A percentile compares a stretch with the other conserved stretches of the same genome.
phyloP scores from a whole-genome alignment of 1,284 basidiomycete genomes.

The Trichosporon faecale region DNA sequence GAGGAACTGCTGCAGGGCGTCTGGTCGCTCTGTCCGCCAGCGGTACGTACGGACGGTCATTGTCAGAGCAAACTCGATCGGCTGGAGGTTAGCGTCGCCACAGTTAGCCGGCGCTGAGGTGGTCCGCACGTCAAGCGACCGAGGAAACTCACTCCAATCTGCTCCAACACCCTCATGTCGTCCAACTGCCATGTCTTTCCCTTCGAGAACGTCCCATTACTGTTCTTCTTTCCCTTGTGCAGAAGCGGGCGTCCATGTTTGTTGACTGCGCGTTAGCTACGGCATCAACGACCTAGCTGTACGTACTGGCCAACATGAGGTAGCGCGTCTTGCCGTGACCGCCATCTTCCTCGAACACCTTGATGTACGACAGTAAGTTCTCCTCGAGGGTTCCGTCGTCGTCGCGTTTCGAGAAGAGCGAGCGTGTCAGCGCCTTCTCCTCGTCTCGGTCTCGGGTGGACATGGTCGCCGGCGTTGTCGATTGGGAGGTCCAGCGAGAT shows the following conservation, averaged over 20 bases:
- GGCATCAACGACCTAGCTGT: not conserved
- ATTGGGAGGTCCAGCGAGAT: not conserved
- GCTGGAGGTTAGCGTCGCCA: constrained; percentile 51
- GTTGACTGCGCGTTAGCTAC: constrained; percentile 56
- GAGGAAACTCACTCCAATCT: constrained; percentile 62
- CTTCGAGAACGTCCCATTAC: constrained; percentile 91
- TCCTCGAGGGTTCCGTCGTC: constrained; percentile 66
- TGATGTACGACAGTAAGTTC: constrained; percentile 76
- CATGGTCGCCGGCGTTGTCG: not conserved
- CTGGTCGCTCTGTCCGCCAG: constrained; percentile 74
- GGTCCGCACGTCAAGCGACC: not conserved
- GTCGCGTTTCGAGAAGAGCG: constrained; percentile 69
- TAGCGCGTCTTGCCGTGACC: constrained; percentile 72
- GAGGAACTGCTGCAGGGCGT: constrained; percentile 66
- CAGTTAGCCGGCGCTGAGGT: not conserved
- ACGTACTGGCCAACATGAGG: constrained; percentile 80
- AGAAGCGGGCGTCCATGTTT: constrained; percentile 67
- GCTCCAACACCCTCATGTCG: constrained; percentile 75
- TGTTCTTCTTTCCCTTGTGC: constrained; percentile 95
- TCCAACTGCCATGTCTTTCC: constrained; percentile 93
- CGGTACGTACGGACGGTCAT: constrained; percentile 73
- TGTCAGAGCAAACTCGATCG: constrained; percentile 71
- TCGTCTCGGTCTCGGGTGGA: constrained; percentile 10
- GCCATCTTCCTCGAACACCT: constrained; percentile 76
- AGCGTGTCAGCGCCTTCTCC: constrained; percentile 62